Base-by-base conservation (phyloP, 2,329 filamentous ascomycete genomes). In the Aspergillus neotritici region DNA sequence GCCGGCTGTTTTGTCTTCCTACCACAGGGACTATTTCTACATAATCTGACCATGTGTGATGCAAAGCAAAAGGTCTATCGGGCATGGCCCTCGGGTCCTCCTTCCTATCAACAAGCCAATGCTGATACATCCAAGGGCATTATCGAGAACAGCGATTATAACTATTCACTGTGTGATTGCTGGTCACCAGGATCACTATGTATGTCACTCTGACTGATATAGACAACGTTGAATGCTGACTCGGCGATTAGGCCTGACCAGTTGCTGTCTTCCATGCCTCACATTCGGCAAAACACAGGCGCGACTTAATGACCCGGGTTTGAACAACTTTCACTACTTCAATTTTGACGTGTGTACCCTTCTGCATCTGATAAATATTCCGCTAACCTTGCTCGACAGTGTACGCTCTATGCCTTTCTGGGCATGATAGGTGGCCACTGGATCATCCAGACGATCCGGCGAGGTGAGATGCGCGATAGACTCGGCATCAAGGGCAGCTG, bases 221-320 rank as follows among this genome's bases (percentile, higher is more conserved):
- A 5, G 14, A 30, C n/a, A 6, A 13, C 3, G 11, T 30, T n/a
- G 7, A 21, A 9, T 28, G 4, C 7, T n/a, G n/a, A n/a, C n/a
- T n/a, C n/a, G n/a, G n/a, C n/a, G n/a, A n/a, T n/a, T n/a, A 53
- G 51, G 49, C n/a, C 13, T 53, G 3, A 40, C 35, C 13, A 49
- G 41, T 16, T 52, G 44, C 16, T 53, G 46, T 33, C 46, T 54
- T 3, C 52, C 50, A 33, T 53, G 52, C 14, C 32, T 53, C 2
- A 48, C 50, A 4, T 54, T 51, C 28, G 50, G 52, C 4, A 53
- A 51, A 34, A 54, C 50, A 0, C 48, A 51, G 44, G 40, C 44
- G 1, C 34, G 52, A 32, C 4, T 34, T 5, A 38, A 43, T 1
- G 43, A 54, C 17, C 43, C 48, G 1, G 44, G 9, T 0, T n/a